Percentiles rank a stretch among this genome's conserved stretches.
Evolutionary conservation across 192 early-diverging fungal species (phyloP).

Genomic region (Gryganskiella cystojenkinii): DNA sequence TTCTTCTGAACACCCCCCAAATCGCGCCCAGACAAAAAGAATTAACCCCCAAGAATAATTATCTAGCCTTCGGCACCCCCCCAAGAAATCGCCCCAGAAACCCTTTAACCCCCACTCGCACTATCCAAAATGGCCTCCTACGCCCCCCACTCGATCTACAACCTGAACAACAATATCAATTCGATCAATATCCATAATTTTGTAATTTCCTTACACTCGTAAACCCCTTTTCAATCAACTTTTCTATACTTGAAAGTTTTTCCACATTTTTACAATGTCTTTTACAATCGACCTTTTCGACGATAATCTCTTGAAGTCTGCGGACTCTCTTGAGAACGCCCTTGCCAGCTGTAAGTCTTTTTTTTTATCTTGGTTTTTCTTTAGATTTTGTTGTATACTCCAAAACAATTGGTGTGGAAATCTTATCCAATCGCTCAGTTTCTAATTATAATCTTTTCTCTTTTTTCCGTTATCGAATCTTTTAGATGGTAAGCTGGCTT

Average conservation of each 20-base stretch:
- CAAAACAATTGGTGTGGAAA: no score
- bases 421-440: no score
- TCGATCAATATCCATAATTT: constrained; percentile 21
- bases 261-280: constrained; percentile 41
- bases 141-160: constrained; percentile 12
- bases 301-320: constrained; percentile 48
- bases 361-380: no score
- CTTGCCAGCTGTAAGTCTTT: constrained; percentile 47
- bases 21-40: constrained; percentile 37
- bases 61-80: constrained; percentile 6
- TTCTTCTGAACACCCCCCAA: constrained; percentile 38
- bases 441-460: not conserved
- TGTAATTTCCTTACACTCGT: constrained; percentile 50
- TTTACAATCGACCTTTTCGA: constrained; percentile 37
- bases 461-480: not conserved
- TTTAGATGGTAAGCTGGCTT: constrained; percentile 35
- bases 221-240: constrained; percentile 11
- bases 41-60: not conserved
- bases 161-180: constrained; percentile 21
- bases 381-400: no score
- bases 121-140: constrained; percentile 50
- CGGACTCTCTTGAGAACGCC: constrained; percentile 42
- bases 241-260: constrained; percentile 14
- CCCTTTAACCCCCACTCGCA: constrained; percentile 10
- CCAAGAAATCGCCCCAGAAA: not conserved